phyloP scores from a whole-genome alignment of 1,284 basidiomycete genomes.

The Erythrobasidium hasegawianum region DNA sequence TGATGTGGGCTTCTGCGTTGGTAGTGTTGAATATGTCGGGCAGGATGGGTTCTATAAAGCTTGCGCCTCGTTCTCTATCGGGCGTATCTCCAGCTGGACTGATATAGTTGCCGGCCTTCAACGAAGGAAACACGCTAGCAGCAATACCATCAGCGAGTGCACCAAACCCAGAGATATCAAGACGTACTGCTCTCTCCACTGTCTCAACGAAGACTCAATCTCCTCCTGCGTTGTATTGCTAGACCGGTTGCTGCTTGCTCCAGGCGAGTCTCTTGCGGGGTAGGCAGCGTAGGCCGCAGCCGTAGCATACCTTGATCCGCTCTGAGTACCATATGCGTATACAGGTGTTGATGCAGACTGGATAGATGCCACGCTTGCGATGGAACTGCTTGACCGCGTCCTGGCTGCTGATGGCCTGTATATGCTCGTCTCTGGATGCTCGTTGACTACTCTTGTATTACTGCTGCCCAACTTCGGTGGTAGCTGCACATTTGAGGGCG shows the following conservation, averaged over 20 bases:
- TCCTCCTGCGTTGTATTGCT: constrained; percentile 13
- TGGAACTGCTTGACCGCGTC: too few species aligned
- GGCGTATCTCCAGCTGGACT: constrained; percentile 25
- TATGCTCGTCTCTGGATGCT: too few species aligned
- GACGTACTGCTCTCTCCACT: constrained; percentile 34
- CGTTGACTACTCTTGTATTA: too few species aligned
- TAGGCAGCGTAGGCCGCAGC: background rate
- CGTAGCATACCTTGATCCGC: background rate
- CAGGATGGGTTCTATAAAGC: constrained; percentile 24
- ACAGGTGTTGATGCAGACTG: background rate
- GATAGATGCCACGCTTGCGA: background rate
- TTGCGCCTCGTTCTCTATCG: constrained; percentile 23
- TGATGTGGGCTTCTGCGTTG: background rate
- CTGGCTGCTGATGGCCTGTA: too few species aligned
- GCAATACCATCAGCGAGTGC: too few species aligned
- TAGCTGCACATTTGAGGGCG: too few species aligned
- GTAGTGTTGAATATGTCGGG: constrained; percentile 16
- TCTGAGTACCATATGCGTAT: too few species aligned
- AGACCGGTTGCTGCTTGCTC: background rate
- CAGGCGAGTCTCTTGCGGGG: background rate
- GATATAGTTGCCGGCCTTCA: constrained; percentile 33
- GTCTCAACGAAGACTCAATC: constrained; percentile 25
- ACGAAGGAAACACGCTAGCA: constrained; percentile 24
- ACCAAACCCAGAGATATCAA: too few species aligned
- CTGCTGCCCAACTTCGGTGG: too few species aligned